Evolutionary conservation across 257 asterid species (phyloP).

Genomic region (Eucommia ulmoides): DNA sequence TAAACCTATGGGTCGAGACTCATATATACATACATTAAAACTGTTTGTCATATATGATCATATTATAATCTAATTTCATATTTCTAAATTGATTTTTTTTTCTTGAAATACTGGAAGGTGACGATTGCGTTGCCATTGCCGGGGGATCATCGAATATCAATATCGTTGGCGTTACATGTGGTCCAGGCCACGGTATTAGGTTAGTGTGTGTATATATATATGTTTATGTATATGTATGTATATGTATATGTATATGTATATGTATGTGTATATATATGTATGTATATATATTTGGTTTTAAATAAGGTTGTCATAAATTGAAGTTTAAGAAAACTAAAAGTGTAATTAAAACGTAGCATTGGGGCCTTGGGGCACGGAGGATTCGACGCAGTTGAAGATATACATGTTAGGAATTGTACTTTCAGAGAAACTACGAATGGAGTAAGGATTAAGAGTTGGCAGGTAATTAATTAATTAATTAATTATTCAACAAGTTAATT

Average conservation of each 20-base stretch:
- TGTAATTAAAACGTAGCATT: conserved; percentile 37
- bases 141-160: conserved; percentile 42
- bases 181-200: conserved; percentile 77
- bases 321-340: no score
- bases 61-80: no score
- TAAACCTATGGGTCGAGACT: no score
- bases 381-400: conserved; percentile 42
- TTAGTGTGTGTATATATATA: conserved; percentile 1
- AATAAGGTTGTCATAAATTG: background rate
- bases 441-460: conserved; percentile 46
- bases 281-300: no score
- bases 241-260: background rate
- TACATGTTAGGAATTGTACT: conserved; percentile 42
- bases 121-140: conserved; percentile 53
- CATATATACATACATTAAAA: no score
- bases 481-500: no score
- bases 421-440: conserved; percentile 41
- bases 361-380: conserved; percentile 58
- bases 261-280: background rate
- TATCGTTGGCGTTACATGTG: conserved; percentile 41
- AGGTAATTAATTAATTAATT: no score
- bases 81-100: background rate
- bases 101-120: conserved; percentile 22
- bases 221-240: background rate
- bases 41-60: no score